A percentile compares a stretch with the other conserved stretches of the same genome.
Evolutionary conservation across 163 green algal genomes (phyloP).

Genomic region (Chloromonas sp.): DNA sequence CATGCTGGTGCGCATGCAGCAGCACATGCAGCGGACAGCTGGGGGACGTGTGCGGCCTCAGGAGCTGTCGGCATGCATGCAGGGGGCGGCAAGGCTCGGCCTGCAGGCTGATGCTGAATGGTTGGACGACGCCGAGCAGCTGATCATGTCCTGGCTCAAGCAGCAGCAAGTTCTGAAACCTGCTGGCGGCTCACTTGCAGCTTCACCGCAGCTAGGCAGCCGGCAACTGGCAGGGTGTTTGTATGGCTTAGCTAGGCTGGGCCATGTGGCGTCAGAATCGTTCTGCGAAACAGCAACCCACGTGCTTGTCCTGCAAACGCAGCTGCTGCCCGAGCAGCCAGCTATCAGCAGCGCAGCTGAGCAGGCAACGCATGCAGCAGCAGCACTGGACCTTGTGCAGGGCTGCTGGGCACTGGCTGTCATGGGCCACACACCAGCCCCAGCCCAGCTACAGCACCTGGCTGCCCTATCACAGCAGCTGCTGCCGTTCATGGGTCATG

Average conservation of each 20-base stretch:
- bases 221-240: not conserved
- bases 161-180: not conserved
- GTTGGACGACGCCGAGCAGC: not conserved
- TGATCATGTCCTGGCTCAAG: not conserved
- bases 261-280: not conserved
- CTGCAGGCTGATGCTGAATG: not conserved
- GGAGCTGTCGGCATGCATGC: not conserved
- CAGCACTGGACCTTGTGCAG: not conserved
- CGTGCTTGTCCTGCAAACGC: not conserved
- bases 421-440: not conserved
- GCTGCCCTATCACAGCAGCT: not conserved
- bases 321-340: not conserved
- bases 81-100: not conserved
- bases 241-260: not conserved
- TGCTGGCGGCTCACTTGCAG: too few species aligned
- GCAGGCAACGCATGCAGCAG: too few species aligned
- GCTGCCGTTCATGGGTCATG: not conserved
- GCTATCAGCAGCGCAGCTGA: not conserved
- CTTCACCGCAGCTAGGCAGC: not conserved
- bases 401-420: not conserved
- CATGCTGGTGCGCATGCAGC: not conserved
- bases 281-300: not conserved
- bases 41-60: not conserved
- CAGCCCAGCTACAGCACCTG: not conserved
- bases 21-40: not conserved